Base-by-base conservation (phyloP, 768 basidiomycete genomes). In the Albatrellus ellisii region DNA sequence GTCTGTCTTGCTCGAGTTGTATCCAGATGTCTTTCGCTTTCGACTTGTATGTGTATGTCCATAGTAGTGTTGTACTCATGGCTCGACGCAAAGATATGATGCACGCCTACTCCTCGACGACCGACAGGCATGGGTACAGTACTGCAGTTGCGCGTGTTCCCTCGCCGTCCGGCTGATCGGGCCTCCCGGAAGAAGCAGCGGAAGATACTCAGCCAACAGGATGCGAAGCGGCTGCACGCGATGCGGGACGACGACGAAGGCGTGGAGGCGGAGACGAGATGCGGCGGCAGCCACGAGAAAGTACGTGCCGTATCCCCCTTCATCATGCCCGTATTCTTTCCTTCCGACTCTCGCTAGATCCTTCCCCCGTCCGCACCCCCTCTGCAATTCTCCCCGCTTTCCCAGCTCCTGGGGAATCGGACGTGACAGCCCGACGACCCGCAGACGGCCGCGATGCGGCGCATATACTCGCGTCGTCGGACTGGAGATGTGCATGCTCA, bases 401-500 rank as follows among this genome's bases (percentile, higher is more conserved):
- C n/a, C n/a, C n/a, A n/a, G n/a, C n/a, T n/a, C n/a, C n/a, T n/a
- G n/a, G n/a, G n/a, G n/a, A n/a, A n/a, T n/a, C n/a, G n/a, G n/a
- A n/a, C n/a, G n/a, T n/a, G n/a, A n/a, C 45, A 80, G 80, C 80
- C 77, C 12, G 75, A 77, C 43, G 71, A 73, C 12, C 17, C 61
- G 0, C 75, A 81, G 50, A 65, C 56, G 37, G 69, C 72, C 3
- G 66, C 91, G 9, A 90, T 95, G 77, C 59, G 0, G 49, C 55
- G 10, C 83, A 88, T 45, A 59, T 92, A 25, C 54, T 69, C 20
- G 60, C 73, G 6, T 82, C 88, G 1, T 75, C 79, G 1, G 88
- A 91, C 68, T 94, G 17, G 88, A 91, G 57, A 77, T 90, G 69
- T 74, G 89, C 5, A 90, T 95, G 51, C 64, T 94, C 12, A 79